Evolutionary conservation across 148 eudicot genomes (phyloP), one percentile per base, ranked within the genome.

Genomic region (Vaccinium corymbosum): DNA sequence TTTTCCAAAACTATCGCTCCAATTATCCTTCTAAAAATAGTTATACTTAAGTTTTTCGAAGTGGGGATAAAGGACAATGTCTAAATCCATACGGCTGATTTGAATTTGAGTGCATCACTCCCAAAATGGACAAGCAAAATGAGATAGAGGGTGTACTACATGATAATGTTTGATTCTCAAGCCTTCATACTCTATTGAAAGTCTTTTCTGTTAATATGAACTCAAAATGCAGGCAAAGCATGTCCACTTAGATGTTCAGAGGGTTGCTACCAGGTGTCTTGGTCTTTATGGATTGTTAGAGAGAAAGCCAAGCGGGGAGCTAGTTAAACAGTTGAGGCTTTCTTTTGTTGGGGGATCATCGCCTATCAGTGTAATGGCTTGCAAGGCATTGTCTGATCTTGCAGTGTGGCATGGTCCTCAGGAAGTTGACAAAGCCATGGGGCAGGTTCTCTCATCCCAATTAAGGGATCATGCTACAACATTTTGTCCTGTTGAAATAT

Each of bases 341-440:
- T 94, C 94, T 53, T 95, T 95, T 83, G 85, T 89, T 74, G 90
- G 92, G 86, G 96, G 93, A 56, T 92, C 94, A 15, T 86, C 93
- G 83, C 85, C 90, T 53, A 85, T 92, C 17, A 86, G 92, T 84
- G 73, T 86, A 80, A 87, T 97, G 90, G 98, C 98, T 88, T 88
- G 93, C 29, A 95, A 93, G 89, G 94, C 94, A 51, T 87, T 97
- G 89, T 82, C 93, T 70, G 99, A 97, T 91, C 95, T 94, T 90
- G 91, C 90, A 81, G 84, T 93, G 90, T 95, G 98, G 99, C 98
- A 95, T 91, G 96, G 95, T 29, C 95, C 93, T 57, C 93, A 95
- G 78, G 96, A 90, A 91, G 89, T 95, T 56, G 97, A 95, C 83
- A 90, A 82, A 90, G 91, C 92, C 85, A 76, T 91, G 87, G 92